Evolutionary conservation across 2,329 filamentous ascomycete species (phyloP).

Genomic region (Kalmusia sp.): DNA sequence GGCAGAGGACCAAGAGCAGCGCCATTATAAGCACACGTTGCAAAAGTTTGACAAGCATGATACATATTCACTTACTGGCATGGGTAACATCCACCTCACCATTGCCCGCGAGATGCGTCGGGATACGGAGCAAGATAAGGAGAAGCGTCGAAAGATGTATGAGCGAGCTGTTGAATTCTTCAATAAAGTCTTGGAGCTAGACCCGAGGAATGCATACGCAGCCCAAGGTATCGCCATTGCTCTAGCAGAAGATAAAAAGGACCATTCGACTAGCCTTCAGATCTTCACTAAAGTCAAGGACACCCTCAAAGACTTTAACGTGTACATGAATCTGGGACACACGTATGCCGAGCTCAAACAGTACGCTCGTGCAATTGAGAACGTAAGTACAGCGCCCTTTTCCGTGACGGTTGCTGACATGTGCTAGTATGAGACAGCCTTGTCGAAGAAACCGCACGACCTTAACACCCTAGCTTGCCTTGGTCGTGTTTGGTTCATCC

Average conservation of each 20-base stretch:
- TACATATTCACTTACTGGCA: conserved; percentile 92
- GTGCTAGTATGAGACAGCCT: conserved; percentile 77
- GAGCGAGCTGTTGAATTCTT: conserved; percentile 96
- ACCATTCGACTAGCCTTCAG: conserved; percentile 79
- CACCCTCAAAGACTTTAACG: conserved; percentile 84
- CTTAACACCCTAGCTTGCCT: conserved; percentile 83
- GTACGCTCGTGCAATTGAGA: conserved; percentile 89
- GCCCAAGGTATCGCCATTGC: conserved; percentile 96
- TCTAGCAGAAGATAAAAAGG: conserved; percentile 91
- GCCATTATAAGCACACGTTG: conserved; percentile 95
- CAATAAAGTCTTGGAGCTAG: conserved; percentile 94
- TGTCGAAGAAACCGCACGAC: conserved; percentile 81
- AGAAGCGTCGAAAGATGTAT: conserved; percentile 87
- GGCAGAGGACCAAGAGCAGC: conserved; percentile 87
- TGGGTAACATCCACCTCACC: conserved; percentile 93
- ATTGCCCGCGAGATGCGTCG: conserved; percentile 94
- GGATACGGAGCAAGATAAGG: conserved; percentile 86
- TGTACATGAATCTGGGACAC: conserved; percentile 93
- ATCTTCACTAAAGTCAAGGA: conserved; percentile 92
- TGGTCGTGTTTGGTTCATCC: conserved; percentile 85
- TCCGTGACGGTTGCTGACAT: conserved; percentile 16
- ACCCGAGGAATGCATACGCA: conserved; percentile 93
- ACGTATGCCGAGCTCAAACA: conserved; percentile 91
- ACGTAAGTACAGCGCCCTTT: conserved; percentile 51
- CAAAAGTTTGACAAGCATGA: conserved; percentile 93